Evolutionary conservation across 768 basidiomycete species (phyloP).

Genomic region (Mycena polygramma): DNA sequence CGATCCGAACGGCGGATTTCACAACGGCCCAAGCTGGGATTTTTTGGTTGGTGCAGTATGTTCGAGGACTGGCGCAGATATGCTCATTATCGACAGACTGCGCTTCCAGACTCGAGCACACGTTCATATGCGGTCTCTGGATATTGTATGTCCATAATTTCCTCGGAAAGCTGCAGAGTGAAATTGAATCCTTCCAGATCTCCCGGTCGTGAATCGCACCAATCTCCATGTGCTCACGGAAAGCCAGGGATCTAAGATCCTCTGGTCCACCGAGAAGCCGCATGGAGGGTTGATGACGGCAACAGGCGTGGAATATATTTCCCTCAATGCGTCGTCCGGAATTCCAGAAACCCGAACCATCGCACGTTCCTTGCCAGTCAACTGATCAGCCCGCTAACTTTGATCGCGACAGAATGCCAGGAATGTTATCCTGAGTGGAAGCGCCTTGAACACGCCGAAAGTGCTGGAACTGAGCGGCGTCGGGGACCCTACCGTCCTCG

Average conservation of each 20-base stretch:
- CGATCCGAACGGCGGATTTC: slow-evolving; percentile 28
- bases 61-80: no score
- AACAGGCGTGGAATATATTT: slow-evolving; percentile 32
- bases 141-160: slow-evolving; percentile 13
- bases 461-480: slow-evolving; percentile 33
- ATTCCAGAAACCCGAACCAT: slow-evolving; percentile 13
- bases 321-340: slow-evolving; percentile 10
- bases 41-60: slow-evolving; percentile 4
- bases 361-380: slow-evolving; percentile 3
- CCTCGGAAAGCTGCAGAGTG: not conserved
- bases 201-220: slow-evolving; percentile 25
- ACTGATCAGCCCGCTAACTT: not conserved
- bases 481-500: slow-evolving; percentile 27
- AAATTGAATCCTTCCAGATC: slow-evolving; percentile 2
- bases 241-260: slow-evolving; percentile 29
- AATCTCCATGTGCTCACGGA: slow-evolving; percentile 32
- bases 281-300: slow-evolving; percentile 10
- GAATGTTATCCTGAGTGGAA: slow-evolving; percentile 29
- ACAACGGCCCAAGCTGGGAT: slow-evolving; percentile 29
- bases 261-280: slow-evolving; percentile 16
- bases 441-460: slow-evolving; percentile 29
- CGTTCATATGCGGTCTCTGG: slow-evolving; percentile 28
- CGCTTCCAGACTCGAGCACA: slow-evolving; percentile 23
- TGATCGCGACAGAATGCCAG: slow-evolving; percentile 11
- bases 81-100: slow-evolving; percentile 8